Evolutionary conservation across 371 early-diverging fungal species (phyloP), one percentile per base, ranked within the genome.

Genomic region (Mucor plumbeus): DNA sequence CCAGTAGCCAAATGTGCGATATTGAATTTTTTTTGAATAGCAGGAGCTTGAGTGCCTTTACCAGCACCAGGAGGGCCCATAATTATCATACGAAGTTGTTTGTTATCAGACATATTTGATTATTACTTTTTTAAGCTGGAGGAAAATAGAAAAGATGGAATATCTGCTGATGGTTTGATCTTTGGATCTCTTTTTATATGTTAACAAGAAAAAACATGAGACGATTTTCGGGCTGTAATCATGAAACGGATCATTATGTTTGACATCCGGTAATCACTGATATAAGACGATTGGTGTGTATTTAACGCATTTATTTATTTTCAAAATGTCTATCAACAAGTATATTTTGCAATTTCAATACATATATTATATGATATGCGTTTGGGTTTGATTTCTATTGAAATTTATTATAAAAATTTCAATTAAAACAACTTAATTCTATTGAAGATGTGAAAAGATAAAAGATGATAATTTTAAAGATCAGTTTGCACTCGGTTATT

Each of bases 31-130:
- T 98, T 94, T 88, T 95, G 94, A 85, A 99, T 95, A 59, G 82
- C 83, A 59, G 97, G 97, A 26, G 98, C 93, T 88, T 99, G 99
- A 64, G 99, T 99, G 40, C 99, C 99, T 88, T 99, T 99, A 90
- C 97, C 98, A 57, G 97, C 91, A 76, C 95, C 95, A 64, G 98
- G 99, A 54, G 99, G 97, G 59, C 99, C 99, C 92, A 98, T 94
- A 84, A 98, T 90, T 81, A 98, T 91, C 95, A 92, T 92, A 78
- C 94, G 90, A 55, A 93, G 84, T 61, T 73, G 72, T 58, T 79
- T 60, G 65, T 78, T 78, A 50, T 78, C 78, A 38, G 75, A 58
- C 44, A 77, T 77, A 7, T 70, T 71, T 43, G 26, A 68, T 70
- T 9, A 79, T 70, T 76, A 79, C 74, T 69, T 83, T 77, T 59